phyloP scores from a whole-genome alignment of 192 early-diverging fungal genomes.

The Rhizophlyctis rosea region DNA sequence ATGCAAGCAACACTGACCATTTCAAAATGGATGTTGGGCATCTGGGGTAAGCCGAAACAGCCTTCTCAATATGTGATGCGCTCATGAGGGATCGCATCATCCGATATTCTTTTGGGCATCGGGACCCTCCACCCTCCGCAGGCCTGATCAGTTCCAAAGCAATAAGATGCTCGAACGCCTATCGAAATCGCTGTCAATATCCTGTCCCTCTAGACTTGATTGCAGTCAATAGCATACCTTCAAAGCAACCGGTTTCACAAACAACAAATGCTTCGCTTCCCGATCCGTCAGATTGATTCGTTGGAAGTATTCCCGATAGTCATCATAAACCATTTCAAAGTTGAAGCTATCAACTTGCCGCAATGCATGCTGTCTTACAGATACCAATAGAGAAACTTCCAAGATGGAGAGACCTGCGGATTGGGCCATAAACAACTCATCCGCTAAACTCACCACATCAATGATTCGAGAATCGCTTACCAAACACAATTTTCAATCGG shows the following conservation, averaged over 20 bases:
- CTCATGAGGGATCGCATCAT: constrained; percentile 64
- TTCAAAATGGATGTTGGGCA: constrained; percentile 7
- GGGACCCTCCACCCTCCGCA: constrained; percentile 39
- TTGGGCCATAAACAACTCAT: too few relatives aligned
- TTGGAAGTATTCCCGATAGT: constrained; percentile 78
- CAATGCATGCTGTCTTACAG: constrained; percentile 69
- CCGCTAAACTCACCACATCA: too few relatives aligned
- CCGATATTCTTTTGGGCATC: constrained; percentile 80
- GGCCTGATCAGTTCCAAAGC: constrained; percentile 65
- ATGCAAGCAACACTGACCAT: constrained; percentile 9
- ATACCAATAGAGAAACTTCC: constrained; percentile 74
- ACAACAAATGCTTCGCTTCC: constrained; percentile 37
- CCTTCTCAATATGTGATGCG: constrained; percentile 22
- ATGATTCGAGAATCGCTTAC: too few relatives aligned
- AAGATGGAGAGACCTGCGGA: constrained; percentile 78
- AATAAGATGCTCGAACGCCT: constrained; percentile 80
- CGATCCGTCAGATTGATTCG: constrained; percentile 1
- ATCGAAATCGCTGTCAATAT: not conserved
- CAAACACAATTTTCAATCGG: too few relatives aligned
- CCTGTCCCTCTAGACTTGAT: not conserved
- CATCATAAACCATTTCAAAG: constrained; percentile 93
- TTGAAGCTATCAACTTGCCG: constrained; percentile 73
- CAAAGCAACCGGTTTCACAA: constrained; percentile 76
- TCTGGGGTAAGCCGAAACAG: constrained; percentile 13
- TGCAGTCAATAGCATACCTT: constrained; percentile 50